Base-by-base conservation (phyloP, 1,284 basidiomycete genomes). In the Cryptococcus deneoformans region DNA sequence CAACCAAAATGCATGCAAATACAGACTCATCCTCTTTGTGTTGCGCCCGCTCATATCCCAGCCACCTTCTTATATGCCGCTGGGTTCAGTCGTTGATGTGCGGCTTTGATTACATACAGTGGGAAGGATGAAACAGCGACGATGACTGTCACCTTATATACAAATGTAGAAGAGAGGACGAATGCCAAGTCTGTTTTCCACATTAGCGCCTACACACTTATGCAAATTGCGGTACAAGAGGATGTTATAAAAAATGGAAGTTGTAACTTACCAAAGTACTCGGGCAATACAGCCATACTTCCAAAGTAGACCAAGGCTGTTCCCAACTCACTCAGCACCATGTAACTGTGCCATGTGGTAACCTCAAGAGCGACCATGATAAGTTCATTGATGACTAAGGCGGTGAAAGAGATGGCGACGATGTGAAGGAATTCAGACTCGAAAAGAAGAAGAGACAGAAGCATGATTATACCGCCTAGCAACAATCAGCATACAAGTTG, bases 331-430 rank as follows among this genome's bases (percentile, higher is more conserved):
- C 91, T 89, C 39, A 97, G 81, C 51, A 96, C 84, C 96, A 99
- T 99, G 78, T 97, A 98, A 6, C 86, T 72, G 77, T 99, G 96
- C 95, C 94, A 99, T 60, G 91, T 97, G 0, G 94, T 98, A 61
- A 98, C 94, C 77, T 98, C 93, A 61, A 98, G 77, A 0, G 92
- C 93, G 44, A 99, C 96, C 96, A 99, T 99, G 78, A 99, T 93
- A 51, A 99, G 84, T 74, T 99, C 96, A 77, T 99, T 99, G 42
- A 99, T 79, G 58, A 99, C 87, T 50, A 99, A 82, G 0, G 96
- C 92, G 0, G 94, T 97, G 77, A 98, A 99, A 0, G 94, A 97
- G 65, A 99, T 99, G 16, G 92, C 87, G 46, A 99, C 95, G 63
- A 99, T 98, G 75, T 99, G 96, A 64, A 99, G 78, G 77, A 99